These are phyloP conservation scores for Excoecaria cochinchinensis DNA, from an alignment of 345 rosid genomes.

Conservation along the genomic window DNA sequence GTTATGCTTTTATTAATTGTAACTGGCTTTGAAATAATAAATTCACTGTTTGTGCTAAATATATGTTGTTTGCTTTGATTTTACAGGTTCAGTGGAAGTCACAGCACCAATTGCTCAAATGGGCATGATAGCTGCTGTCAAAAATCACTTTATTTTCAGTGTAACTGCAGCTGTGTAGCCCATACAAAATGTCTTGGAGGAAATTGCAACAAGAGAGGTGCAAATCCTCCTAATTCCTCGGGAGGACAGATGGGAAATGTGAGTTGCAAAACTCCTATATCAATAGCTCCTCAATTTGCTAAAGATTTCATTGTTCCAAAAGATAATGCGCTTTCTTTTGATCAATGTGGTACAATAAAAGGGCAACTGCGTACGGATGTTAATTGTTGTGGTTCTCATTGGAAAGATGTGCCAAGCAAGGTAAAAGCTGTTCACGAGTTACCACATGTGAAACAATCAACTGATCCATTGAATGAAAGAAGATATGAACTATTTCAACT, in stretches of 20 bases:
- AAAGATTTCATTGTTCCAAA: constrained; percentile 20
- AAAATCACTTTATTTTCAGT: constrained; percentile 24
- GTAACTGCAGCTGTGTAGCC: constrained; percentile 28
- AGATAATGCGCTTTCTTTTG: constrained; percentile 21
- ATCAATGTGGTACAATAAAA: constrained; percentile 14
- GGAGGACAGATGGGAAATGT: constrained; percentile 13
- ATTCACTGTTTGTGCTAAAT: background rate
- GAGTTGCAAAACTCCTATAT: constrained; percentile 17
- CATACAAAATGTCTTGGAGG: constrained; percentile 28
- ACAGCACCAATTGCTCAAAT: constrained; percentile 12
- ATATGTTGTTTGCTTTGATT: constrained; percentile 4
- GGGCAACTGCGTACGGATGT: constrained; percentile 19
- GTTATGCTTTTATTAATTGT: background rate
- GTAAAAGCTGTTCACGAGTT: constrained; percentile 23
- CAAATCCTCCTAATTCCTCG: constrained; percentile 16
- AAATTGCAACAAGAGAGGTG: constrained; percentile 25
- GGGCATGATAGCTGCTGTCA: constrained; percentile 35
- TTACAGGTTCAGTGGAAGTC: constrained; percentile 32
- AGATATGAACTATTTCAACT: constrained; percentile 19
- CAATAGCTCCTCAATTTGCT: constrained; percentile 28
- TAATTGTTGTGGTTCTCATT: constrained; percentile 29
- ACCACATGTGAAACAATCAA: constrained; percentile 15
- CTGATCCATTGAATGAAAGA: constrained; percentile 18
- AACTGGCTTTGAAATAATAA: constrained; percentile 9
- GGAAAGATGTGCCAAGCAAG: constrained; percentile 51